Evolutionary conservation across 371 early-diverging fungal genomes (phyloP).

Genomic region (Nematocida major): DNA sequence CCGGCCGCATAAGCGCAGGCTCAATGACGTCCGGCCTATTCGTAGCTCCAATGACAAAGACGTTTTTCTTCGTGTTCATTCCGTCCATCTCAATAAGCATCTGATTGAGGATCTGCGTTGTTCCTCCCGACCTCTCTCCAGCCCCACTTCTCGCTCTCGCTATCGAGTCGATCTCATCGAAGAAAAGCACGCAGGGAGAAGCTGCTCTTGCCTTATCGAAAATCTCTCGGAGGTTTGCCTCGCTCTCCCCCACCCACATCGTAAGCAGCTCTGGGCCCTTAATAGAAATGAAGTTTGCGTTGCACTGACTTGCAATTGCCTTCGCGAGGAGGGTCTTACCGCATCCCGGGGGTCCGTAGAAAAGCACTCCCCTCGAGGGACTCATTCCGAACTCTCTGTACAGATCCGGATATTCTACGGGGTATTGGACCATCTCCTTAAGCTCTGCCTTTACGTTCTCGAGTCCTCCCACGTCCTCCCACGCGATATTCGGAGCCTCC

Average conservation of each 20-base stretch:
- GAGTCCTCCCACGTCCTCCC: constrained; percentile 98
- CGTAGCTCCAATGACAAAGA: constrained; percentile 84
- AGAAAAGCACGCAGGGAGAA: constrained; percentile 99
- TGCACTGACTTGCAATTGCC: constrained; percentile 99
- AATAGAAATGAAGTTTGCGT: constrained; percentile 98
- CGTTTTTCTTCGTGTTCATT: constrained; percentile 95
- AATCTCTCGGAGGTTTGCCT: constrained; percentile 96
- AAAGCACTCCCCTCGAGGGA: constrained; percentile 95
- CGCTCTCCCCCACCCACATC: constrained; percentile 99
- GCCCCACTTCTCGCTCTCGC: constrained; percentile 84
- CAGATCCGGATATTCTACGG: constrained; percentile 97
- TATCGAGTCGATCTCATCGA: constrained; percentile 98
- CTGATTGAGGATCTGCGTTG: constrained; percentile 87
- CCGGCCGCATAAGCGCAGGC: constrained; percentile 89
- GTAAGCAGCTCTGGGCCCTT: constrained; percentile 98
- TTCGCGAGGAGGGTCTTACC: constrained; percentile 99
- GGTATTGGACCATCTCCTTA: constrained; percentile 98
- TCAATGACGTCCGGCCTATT: constrained; percentile 85
- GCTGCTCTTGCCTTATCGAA: constrained; percentile 98
- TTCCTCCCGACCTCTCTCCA: constrained; percentile 84
- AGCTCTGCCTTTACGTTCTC: constrained; percentile 95
- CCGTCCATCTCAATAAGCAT: constrained; percentile 99
- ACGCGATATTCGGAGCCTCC: constrained; percentile 91
- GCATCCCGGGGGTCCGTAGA: constrained; percentile 99
- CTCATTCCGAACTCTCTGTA: constrained; percentile 99